A percentile compares a stretch with the other conserved stretches of the same genome.
Conservation (phyloP, 306 rosid species). For the Geum urbanum region DNA sequence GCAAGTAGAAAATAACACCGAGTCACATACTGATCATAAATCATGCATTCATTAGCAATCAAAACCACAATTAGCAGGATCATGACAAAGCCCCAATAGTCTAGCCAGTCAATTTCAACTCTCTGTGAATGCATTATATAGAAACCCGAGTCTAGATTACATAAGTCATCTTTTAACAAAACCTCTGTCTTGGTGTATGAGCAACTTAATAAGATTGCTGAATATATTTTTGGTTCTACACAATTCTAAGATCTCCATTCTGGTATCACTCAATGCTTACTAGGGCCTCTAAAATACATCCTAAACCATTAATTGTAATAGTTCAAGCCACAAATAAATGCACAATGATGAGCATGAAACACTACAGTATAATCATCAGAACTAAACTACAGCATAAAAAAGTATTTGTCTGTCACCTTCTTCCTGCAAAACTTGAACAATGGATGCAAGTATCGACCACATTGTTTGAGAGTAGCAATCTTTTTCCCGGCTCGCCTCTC, state of each 20-base stretch:
- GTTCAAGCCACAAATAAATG: background rate
- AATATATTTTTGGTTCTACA: background rate
- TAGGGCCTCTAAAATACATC: background rate
- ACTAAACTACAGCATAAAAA: background rate
- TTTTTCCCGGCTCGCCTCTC: conserved; percentile 92
- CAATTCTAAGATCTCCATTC: background rate
- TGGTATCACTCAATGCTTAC: background rate
- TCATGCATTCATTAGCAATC: background rate
- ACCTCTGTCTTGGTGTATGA: background rate
- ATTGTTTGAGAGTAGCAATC: conserved; percentile 95
- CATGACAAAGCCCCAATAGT: no score
- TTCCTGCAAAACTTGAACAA: conserved; percentile 94
- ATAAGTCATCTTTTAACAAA: background rate
- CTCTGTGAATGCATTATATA: background rate
- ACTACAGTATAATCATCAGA: background rate
- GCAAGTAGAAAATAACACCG: conserved; percentile 15
- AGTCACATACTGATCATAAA: conserved; percentile 14
- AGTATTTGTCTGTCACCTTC: conserved; percentile 48
- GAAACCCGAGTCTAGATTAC: background rate
- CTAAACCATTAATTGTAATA: background rate
- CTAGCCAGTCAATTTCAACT: no score
- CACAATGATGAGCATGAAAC: background rate
- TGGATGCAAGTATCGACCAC: conserved; percentile 87
- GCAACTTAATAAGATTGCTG: background rate
- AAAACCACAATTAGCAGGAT: background rate